Conservation (phyloP, 164 flowering plant genomes). For the Vitis rotundifolia region DNA sequence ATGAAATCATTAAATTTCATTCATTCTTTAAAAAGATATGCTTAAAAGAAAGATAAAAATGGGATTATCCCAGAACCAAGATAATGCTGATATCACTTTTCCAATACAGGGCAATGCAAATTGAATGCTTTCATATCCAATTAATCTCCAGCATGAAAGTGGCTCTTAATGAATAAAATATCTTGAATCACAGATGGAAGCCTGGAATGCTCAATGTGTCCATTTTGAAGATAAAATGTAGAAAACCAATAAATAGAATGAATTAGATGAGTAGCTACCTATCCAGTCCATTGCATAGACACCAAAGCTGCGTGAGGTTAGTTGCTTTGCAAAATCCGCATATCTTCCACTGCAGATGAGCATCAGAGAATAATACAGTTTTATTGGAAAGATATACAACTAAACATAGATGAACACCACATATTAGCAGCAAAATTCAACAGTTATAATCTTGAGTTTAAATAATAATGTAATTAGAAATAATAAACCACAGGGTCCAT, state of each 20-base stretch:
- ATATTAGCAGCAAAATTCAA: too few species aligned
- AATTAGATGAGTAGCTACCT: conserved; percentile 36
- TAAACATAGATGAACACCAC: too few species aligned
- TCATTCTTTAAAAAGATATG: too few species aligned
- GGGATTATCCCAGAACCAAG: too few species aligned
- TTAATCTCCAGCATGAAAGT: background rate
- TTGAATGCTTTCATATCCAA: background rate
- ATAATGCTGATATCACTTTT: too few species aligned
- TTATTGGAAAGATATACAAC: too few species aligned
- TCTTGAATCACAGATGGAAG: background rate
- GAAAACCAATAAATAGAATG: background rate
- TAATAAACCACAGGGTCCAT: too few species aligned
- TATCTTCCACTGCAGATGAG: conserved; percentile 83
- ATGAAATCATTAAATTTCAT: too few species aligned
- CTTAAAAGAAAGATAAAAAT: too few species aligned
- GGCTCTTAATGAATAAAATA: background rate
- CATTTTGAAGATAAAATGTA: background rate
- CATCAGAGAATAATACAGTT: conserved; percentile 1
- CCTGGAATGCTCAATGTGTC: background rate
- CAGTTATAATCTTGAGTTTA: too few species aligned
- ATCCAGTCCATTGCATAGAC: conserved; percentile 99
- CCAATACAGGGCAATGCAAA: too few species aligned
- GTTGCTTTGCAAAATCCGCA: conserved; percentile 81
- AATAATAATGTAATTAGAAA: too few species aligned
- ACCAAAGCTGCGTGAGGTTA: conserved; percentile 73